phyloP scores from a whole-genome alignment of 2,329 filamentous ascomycete species.

The Phoma herbarum region DNA sequence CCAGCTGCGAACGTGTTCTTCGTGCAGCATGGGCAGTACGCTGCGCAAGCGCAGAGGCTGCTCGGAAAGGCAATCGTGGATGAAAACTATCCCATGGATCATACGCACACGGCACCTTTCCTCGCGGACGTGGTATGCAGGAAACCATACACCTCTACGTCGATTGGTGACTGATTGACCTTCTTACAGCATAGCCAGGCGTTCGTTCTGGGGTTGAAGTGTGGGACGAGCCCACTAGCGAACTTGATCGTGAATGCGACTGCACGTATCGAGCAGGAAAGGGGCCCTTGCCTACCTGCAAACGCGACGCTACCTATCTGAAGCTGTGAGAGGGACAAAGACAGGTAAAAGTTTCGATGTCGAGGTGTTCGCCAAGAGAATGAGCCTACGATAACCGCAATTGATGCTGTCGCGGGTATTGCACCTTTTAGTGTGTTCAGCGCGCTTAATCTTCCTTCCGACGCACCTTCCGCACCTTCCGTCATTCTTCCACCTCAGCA shows the following conservation, averaged over 20 bases:
- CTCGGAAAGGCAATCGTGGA: slow-evolving; percentile 30
- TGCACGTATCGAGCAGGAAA: slow-evolving; percentile 27
- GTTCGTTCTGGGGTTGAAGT: slow-evolving; percentile 34
- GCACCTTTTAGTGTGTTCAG: slow-evolving; percentile 5
- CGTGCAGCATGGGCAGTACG: slow-evolving; percentile 66
- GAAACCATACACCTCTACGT: not conserved
- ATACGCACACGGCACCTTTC: slow-evolving; percentile 38
- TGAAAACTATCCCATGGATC: slow-evolving; percentile 34
- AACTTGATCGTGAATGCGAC: slow-evolving; percentile 33
- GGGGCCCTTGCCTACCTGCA: slow-evolving; percentile 30
- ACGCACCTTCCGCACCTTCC: slow-evolving; percentile 15
- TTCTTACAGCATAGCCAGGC: slow-evolving; percentile 27
- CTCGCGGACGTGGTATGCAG: slow-evolving; percentile 29
- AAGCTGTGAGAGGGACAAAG: not conserved
- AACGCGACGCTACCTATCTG: slow-evolving; percentile 31
- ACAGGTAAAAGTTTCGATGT: not conserved
- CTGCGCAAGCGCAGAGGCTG: slow-evolving; percentile 51
- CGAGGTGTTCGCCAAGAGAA: not conserved
- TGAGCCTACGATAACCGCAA: not conserved
- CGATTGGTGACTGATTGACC: slow-evolving; percentile 5
- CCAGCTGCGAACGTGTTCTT: slow-evolving; percentile 46
- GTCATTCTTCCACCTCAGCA: slow-evolving; percentile 2
- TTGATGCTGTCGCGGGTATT: slow-evolving; percentile 1
- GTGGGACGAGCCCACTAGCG: slow-evolving; percentile 31
- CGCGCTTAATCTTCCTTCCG: slow-evolving; percentile 11